Evolutionary conservation across 2,329 filamentous ascomycete genomes (phyloP), one percentile per base, ranked within the genome.

Genomic region (Trichoderma semiorbis): DNA sequence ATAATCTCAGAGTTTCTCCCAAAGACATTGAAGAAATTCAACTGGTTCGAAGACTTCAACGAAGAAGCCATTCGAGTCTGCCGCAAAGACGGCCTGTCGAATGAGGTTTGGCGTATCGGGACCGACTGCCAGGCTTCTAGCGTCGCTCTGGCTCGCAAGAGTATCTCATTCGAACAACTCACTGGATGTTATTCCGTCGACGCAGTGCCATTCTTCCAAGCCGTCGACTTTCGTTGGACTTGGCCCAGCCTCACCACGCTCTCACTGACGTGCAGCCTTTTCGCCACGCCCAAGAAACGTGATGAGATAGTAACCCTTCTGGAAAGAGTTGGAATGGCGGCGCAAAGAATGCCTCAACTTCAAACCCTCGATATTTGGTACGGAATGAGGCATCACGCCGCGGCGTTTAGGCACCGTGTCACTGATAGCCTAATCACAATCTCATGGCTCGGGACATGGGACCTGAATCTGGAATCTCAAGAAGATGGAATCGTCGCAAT

Each of bases 31-130:
- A 28, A 7, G 28, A 34, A 11, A 4, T n/a, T 70, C 2, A 53
- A n/a, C 2, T 34, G 34, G 24, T 64, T 70, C 30, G 68, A 70
- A 55, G 39, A 60, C 28, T 60, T 60, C 14, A 60, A 60, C 4
- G 55, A 60, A 30, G 28, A 60, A n/a, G 11, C n/a, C 0, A 60
- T 28, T 21, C 53, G 47, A 24, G 21, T 53, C 0, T 24, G 10
- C 21, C 21, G 3, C 5, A 2, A 3, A 24, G 11, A 2, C n/a
- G 11, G 11, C n/a, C 21, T 21, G 7, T 24, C 18, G 0, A 14
- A 53, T 1, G 47, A 24, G 21, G 0, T 24, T 53, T 1, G 10
- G n/a, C 11, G 11, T 53, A 14, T 24, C 21, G 11, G 2, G 47
- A 12, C 10, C 3, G 47, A 24, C 10, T n/a, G 6, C n/a, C n/a